Percentiles rank a stretch among this genome's conserved stretches.
phyloP scores from a whole-genome alignment of 345 rosid species.

The Ceriops tagal region DNA sequence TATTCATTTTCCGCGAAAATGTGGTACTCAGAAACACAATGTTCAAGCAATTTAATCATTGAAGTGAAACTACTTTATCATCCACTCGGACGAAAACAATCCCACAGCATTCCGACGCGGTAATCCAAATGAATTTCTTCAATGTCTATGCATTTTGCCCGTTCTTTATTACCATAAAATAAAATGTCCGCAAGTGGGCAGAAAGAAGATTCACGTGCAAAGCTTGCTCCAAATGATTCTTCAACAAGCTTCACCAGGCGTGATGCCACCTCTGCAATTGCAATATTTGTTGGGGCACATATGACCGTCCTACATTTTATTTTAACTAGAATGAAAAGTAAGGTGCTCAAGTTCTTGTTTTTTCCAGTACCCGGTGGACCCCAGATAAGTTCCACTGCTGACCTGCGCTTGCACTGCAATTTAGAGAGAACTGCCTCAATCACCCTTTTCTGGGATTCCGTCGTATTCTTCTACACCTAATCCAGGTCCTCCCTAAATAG shows the following conservation, averaged over 20 bases:
- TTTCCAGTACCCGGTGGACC: constrained; percentile 65
- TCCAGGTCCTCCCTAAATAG: constrained; percentile 25
- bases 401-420: constrained; percentile 24
- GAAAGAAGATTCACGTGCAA: constrained; percentile 7
- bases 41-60: constrained; percentile 26
- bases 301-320: constrained; percentile 36
- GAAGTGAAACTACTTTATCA: constrained; percentile 25
- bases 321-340: constrained; percentile 31
- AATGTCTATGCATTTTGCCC: constrained; percentile 30
- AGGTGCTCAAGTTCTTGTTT: constrained; percentile 34
- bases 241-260: constrained; percentile 39
- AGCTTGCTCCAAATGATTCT: constrained; percentile 11
- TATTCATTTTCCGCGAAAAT: constrained; percentile 25
- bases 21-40: constrained; percentile 23
- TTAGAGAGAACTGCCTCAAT: constrained; percentile 24
- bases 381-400: constrained; percentile 41
- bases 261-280: constrained; percentile 40
- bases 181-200: constrained; percentile 33
- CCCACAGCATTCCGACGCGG: constrained; percentile 32
- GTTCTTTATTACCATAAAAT: constrained; percentile 39
- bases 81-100: constrained; percentile 29
- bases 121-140: constrained; percentile 40
- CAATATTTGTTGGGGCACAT: constrained; percentile 53
- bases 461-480: too few species aligned
- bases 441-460: constrained; percentile 34